phyloP scores from a whole-genome alignment of 768 basidiomycete genomes.

The Roridomyces roridus region DNA sequence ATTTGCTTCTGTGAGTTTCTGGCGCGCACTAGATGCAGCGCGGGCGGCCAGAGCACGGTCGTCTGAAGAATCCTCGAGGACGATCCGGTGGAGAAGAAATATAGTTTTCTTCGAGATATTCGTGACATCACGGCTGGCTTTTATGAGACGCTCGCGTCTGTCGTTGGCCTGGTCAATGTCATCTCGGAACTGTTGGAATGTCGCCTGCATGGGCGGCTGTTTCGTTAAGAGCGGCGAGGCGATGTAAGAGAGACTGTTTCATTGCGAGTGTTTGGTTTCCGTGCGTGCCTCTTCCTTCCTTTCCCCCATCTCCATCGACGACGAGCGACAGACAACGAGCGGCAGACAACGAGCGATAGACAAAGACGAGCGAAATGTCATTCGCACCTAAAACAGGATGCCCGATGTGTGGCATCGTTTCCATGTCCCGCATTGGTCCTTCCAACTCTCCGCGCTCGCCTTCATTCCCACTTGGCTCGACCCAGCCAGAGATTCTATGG shows the following conservation, averaged over 20 bases:
- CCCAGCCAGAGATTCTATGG: conserved; percentile 70
- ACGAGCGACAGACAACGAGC: too few relatives aligned
- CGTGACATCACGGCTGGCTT: conserved; percentile 90
- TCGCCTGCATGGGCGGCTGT: too few relatives aligned
- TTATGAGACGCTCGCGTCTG: conserved; percentile 88
- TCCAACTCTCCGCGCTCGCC: conserved; percentile 52
- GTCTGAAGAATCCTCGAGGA: conserved; percentile 42
- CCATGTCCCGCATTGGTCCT: conserved; percentile 54
- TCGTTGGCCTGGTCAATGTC: conserved; percentile 88
- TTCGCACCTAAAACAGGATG: conserved; percentile 73
- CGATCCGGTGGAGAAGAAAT: conserved; percentile 86
- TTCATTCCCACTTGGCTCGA: conserved; percentile 51
- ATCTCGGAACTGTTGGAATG: conserved; percentile 68
- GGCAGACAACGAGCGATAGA: too few relatives aligned
- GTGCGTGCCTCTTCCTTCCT: too few relatives aligned
- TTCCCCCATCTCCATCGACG: too few relatives aligned
- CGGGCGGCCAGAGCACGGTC: conserved; percentile 37
- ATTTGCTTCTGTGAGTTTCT: conserved; percentile 73
- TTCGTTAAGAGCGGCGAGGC: too few relatives aligned
- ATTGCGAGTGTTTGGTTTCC: too few relatives aligned
- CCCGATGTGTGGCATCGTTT: conserved; percentile 78
- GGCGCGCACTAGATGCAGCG: conserved; percentile 58
- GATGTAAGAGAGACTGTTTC: too few relatives aligned
- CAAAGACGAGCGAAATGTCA: too few relatives aligned
- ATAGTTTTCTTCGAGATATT: conserved; percentile 93